phyloP scores from a whole-genome alignment of 2,329 filamentous ascomycete genomes.

The Penicillium sp. region DNA sequence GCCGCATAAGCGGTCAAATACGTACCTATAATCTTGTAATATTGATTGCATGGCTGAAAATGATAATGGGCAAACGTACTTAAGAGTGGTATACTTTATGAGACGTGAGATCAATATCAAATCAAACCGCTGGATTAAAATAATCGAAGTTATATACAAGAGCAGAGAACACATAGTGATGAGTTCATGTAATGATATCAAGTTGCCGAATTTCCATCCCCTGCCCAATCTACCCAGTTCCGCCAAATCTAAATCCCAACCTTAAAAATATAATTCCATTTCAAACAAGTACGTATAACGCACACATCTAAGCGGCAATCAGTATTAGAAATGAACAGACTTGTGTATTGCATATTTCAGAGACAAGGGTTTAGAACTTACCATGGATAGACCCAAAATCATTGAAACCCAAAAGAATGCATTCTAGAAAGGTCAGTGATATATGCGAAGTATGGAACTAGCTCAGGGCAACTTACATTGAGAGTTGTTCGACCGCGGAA shows the following conservation, averaged over 20 bases:
- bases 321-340: not conserved
- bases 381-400: slow-evolving; percentile 80
- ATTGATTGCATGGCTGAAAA: not conserved
- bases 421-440: slow-evolving; percentile 50
- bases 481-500: slow-evolving; percentile 72
- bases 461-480: slow-evolving; percentile 53
- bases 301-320: slow-evolving; percentile 51
- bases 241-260: not conserved
- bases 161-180: not conserved
- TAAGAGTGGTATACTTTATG: not conserved
- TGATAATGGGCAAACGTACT: not conserved
- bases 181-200: not conserved
- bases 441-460: not conserved
- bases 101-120: not conserved
- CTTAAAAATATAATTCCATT: not conserved
- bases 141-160: not conserved
- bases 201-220: not conserved
- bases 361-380: slow-evolving; percentile 44
- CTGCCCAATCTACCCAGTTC: not conserved
- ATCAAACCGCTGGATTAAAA: not conserved
- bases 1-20: too few species aligned
- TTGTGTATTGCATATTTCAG: not conserved
- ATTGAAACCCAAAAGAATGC: slow-evolving; percentile 89
- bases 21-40: not conserved
- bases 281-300: slow-evolving; percentile 56